A percentile compares a stretch with the other conserved stretches of the same genome.
Conservation (phyloP, 306 rosid species). For the Urtica urens region DNA sequence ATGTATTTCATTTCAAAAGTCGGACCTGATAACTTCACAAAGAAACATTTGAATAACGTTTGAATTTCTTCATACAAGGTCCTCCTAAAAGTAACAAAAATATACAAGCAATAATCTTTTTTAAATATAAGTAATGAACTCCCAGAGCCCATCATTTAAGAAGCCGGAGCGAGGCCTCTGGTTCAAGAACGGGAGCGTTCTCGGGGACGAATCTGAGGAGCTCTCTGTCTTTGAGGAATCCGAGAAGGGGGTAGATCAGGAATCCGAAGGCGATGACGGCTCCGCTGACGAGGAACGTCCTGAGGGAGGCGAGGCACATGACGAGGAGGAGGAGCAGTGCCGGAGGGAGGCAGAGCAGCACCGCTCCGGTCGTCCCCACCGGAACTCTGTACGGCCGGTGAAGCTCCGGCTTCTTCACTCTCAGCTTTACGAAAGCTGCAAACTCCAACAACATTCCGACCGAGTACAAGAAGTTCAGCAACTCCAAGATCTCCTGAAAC, state of each 20-base stretch:
- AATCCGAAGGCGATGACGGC: conserved; percentile 41
- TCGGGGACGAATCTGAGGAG: conserved; percentile 39
- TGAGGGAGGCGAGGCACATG: conserved; percentile 69
- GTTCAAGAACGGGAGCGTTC: conserved; percentile 13
- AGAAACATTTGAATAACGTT: no score
- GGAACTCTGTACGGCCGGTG: conserved; percentile 81
- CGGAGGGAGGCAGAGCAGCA: conserved; percentile 70
- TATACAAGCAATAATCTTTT: no score
- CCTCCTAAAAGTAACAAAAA: no score
- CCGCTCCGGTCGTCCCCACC: conserved; percentile 49
- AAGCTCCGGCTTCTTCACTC: conserved; percentile 62
- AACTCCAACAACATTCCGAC: conserved; percentile 84
- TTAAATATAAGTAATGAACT: no score
- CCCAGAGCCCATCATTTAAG: no score
- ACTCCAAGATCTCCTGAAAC: conserved; percentile 78
- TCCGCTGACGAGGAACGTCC: conserved; percentile 55
- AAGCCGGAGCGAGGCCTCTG: no score
- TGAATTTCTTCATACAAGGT: no score
- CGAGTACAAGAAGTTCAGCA: conserved; percentile 76
- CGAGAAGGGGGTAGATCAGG: conserved; percentile 45
- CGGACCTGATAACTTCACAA: no score
- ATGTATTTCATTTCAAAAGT: no score
- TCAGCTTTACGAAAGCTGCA: conserved; percentile 62
- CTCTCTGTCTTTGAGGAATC: conserved; percentile 42
- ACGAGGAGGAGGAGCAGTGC: conserved; percentile 63